A percentile compares a stretch with the other conserved stretches of the same genome.
Evolutionary conservation across 768 basidiomycete species (phyloP).

Genomic region (Suillus placidus): DNA sequence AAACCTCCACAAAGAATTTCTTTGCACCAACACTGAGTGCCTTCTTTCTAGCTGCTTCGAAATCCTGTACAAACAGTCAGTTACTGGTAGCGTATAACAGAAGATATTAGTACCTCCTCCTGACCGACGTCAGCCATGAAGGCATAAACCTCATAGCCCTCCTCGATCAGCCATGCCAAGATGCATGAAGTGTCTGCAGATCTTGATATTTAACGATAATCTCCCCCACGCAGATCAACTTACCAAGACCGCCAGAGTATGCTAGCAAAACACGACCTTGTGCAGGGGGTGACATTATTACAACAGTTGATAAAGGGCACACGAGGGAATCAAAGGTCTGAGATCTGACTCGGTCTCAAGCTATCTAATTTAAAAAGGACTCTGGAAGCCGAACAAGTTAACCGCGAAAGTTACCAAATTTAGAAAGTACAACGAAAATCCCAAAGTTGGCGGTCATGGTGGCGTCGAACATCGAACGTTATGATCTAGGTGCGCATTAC

Average conservation of each 20-base stretch:
- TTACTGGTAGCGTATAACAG: background rate
- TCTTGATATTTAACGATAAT: slow-evolving; percentile 9
- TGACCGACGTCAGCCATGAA: slow-evolving; percentile 98
- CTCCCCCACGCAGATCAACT: slow-evolving; percentile 32
- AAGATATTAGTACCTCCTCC: slow-evolving; percentile 62
- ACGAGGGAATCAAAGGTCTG: background rate
- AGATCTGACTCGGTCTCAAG: too few species aligned
- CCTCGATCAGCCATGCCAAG: slow-evolving; percentile 97
- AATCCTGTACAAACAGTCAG: slow-evolving; percentile 62
- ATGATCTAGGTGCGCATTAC: background rate
- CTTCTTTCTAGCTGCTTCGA: slow-evolving; percentile 87
- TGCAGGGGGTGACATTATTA: background rate
- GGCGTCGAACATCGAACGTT: background rate
- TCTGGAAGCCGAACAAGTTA: background rate
- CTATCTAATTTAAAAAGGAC: background rate
- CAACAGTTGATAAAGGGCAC: background rate
- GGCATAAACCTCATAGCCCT: slow-evolving; percentile 95
- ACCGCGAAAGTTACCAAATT: background rate
- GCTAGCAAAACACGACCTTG: slow-evolving; percentile 91
- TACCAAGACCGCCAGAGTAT: slow-evolving; percentile 97
- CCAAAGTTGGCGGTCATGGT: background rate
- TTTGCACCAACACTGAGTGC: slow-evolving; percentile 92
- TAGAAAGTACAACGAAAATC: background rate
- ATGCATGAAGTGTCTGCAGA: slow-evolving; percentile 94
- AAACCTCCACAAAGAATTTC: slow-evolving; percentile 90